Percentiles rank a stretch among this genome's conserved stretches.
These are phyloP conservation scores for Leccinum insigne DNA, from an alignment of 1,284 basidiomycete genomes.

Conservation along the genomic window DNA sequence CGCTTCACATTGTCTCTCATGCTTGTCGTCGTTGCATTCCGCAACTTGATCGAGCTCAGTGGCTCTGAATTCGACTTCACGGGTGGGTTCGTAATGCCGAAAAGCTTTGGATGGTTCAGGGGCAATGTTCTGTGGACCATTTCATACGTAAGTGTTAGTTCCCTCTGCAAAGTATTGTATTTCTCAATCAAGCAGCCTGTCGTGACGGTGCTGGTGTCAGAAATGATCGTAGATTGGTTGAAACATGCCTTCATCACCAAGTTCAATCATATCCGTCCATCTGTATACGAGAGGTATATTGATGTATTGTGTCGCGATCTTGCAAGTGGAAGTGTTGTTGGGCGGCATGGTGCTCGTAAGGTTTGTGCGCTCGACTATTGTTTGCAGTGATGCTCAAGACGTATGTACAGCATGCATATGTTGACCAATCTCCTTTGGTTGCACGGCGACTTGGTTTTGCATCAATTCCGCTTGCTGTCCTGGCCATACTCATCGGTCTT, in stretches of 20 bases:
- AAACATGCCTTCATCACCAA: slow-evolving; percentile 99
- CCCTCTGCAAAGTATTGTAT: not conserved
- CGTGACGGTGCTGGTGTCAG: slow-evolving; percentile 87
- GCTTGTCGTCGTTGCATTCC: slow-evolving; percentile 89
- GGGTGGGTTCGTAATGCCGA: slow-evolving; percentile 72
- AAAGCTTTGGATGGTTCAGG: slow-evolving; percentile 83
- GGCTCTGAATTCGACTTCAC: slow-evolving; percentile 84
- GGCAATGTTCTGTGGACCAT: slow-evolving; percentile 87
- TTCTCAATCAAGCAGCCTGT: slow-evolving; percentile 64
- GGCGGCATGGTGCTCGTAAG: slow-evolving; percentile 68
- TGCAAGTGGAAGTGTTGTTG: slow-evolving; percentile 75
- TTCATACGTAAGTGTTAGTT: slow-evolving; percentile 67
- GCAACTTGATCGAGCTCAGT: slow-evolving; percentile 94
- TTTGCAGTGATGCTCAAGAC: slow-evolving; percentile 10
- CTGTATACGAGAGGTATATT: slow-evolving; percentile 94
- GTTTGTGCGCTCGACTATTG: slow-evolving; percentile 37
- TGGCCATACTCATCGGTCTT: slow-evolving; percentile 85
- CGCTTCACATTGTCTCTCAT: slow-evolving; percentile 93
- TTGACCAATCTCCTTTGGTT: slow-evolving; percentile 95
- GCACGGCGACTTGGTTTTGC: slow-evolving; percentile 94
- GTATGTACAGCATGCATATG: slow-evolving; percentile 71
- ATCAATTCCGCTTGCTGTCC: slow-evolving; percentile 87
- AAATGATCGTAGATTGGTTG: slow-evolving; percentile 97
- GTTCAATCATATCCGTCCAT: slow-evolving; percentile 94
- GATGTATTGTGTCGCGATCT: slow-evolving; percentile 97